Base-by-base conservation (phyloP, 1,139 yeast species). In the Candida albicans region DNA sequence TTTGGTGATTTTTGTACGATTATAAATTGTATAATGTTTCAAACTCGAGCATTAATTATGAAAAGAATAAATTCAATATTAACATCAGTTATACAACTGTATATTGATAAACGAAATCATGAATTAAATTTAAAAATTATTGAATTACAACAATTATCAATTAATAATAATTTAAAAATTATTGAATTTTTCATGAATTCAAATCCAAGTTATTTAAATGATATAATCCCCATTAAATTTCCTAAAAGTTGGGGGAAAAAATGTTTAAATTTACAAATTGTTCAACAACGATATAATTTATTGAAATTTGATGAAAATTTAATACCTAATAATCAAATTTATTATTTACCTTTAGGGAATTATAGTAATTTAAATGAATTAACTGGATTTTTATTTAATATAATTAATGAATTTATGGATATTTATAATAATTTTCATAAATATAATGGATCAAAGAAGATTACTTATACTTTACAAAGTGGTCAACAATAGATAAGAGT, bases 291-390 rank as follows among this genome's bases (percentile, higher is more conserved):
- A 10, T 42, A 46, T 27, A 39, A 46, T 15, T 38, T 49, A 8
- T 35, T 44, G 5, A 38, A 50, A 28, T 44, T 28, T 24, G 29
- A 42, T 11, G 40, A 39, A 14, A 41, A 43, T 32, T 30, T 52
- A 8, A 44, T 39, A 29, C 68, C 69, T 1, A 51, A 50, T 8
- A 44, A 53, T 15, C 62, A 61, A 37, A 47, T 52, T 28, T 71
- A 59, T 48, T 72, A 66, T 48, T 52, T 72, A 28, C 77, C 77
- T 1, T 52, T 71, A 39, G 75, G 75, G 2, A 52, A 57, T 2
- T 69, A 70, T 47, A 62, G 75, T 3, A 64, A 63, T 35, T 47
- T 70, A 36, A 56, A 56, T 14, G 77, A 72, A 48, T 58, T 64
- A 13, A 53, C 61, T 25, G 64, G 67, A n/a, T 59, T 70, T 37